These are phyloP conservation scores for Pestalotiopsis sp. DNA, from an alignment of 2,329 filamentous ascomycete species.

Conservation along the genomic window DNA sequence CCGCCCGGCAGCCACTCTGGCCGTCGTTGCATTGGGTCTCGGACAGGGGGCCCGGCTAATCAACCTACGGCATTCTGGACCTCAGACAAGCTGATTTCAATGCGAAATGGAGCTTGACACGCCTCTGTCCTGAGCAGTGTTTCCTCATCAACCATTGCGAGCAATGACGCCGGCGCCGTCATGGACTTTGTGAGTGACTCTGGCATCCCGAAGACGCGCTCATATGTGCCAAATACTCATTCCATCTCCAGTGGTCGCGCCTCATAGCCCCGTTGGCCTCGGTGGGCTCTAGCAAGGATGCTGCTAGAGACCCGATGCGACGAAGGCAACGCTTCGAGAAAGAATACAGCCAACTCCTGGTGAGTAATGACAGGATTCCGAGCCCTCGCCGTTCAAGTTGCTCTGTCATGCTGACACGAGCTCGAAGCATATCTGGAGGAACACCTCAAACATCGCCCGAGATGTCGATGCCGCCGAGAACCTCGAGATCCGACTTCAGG, in stretches of 20 bases:
- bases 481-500: conserved; percentile 62
- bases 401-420: not conserved
- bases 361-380: conserved; percentile 31
- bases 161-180: conserved; percentile 48
- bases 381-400: conserved; percentile 8
- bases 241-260: conserved; percentile 60
- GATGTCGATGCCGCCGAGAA: conserved; percentile 63
- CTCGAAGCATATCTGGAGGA: conserved; percentile 58
- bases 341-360: conserved; percentile 63
- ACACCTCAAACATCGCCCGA: conserved; percentile 57
- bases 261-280: conserved; percentile 63
- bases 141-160: conserved; percentile 16
- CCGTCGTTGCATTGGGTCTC: conserved; percentile 1
- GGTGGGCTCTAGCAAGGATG: conserved; percentile 56
- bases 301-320: conserved; percentile 62
- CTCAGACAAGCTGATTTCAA: conserved; percentile 12
- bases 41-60: conserved; percentile 7
- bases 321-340: conserved; percentile 67
- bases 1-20: not conserved
- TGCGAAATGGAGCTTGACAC: conserved; percentile 10
- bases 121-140: conserved; percentile 4
- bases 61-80: not conserved
- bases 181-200: conserved; percentile 55
- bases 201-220: not conserved
- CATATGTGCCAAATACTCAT: conserved; percentile 16